These are phyloP conservation scores for Inga laurina DNA, from an alignment of 306 rosid genomes.

Conservation along the genomic window DNA sequence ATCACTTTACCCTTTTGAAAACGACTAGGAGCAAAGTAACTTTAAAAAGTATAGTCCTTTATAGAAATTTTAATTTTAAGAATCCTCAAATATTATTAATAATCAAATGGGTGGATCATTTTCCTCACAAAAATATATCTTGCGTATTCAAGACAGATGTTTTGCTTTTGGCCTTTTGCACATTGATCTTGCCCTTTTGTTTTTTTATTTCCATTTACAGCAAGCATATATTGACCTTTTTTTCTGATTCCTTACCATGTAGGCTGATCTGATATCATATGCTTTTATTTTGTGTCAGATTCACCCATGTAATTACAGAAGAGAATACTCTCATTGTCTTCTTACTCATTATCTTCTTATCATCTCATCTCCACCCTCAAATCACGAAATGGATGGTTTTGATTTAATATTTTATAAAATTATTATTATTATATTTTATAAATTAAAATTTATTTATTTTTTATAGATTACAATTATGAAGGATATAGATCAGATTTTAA, in stretches of 20 bases:
- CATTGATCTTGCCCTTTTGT: background rate
- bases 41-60: background rate
- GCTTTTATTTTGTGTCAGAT: background rate
- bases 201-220: background rate
- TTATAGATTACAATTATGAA: too few species aligned
- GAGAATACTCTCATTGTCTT: too few species aligned
- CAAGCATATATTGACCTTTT: background rate
- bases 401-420: too few species aligned
- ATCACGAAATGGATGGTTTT: too few species aligned
- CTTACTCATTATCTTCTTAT: too few species aligned
- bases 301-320: background rate
- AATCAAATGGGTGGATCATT: background rate
- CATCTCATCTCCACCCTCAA: too few species aligned
- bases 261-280: too few species aligned
- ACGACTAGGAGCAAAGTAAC: background rate
- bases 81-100: background rate
- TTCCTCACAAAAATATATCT: background rate
- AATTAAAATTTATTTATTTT: too few species aligned
- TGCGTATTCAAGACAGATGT: background rate
- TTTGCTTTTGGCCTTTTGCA: background rate
- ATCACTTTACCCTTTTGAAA: background rate
- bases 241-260: background rate
- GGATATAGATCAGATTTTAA: too few species aligned
- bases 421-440: too few species aligned
- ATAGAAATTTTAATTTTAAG: too few species aligned